phyloP scores from a whole-genome alignment of 768 basidiomycete genomes.

The Mycena vitilis region DNA sequence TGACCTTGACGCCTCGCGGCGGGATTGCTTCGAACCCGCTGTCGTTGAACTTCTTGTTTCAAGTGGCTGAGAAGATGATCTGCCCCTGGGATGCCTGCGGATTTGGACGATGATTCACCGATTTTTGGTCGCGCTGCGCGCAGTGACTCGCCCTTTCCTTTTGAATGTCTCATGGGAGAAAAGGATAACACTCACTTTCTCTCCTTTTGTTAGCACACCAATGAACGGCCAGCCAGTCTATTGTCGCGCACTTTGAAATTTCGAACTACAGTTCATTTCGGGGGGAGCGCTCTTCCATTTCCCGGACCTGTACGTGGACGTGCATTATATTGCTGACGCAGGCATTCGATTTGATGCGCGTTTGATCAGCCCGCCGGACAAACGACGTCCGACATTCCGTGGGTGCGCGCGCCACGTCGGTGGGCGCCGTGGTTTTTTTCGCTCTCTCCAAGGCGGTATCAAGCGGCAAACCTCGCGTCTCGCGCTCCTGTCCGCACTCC shows the following conservation, averaged over 20 bases:
- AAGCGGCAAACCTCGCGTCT: not conserved
- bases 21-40: not conserved
- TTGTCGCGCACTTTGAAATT: not conserved
- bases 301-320: not conserved
- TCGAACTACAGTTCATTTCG: not conserved
- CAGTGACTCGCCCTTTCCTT: too few species aligned
- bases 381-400: constrained; percentile 11
- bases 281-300: not conserved
- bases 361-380: not conserved
- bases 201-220: too few species aligned
- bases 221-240: too few species aligned
- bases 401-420: not conserved
- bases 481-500: not conserved
- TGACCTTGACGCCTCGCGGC: not conserved
- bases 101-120: not conserved
- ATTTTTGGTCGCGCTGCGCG: too few species aligned
- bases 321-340: not conserved
- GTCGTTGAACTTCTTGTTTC: constrained; percentile 1
- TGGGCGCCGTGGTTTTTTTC: not conserved
- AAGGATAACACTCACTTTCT: not conserved
- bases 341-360: not conserved
- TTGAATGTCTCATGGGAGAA: too few species aligned
- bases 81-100: not conserved
- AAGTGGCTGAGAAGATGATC: not conserved
- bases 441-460: not conserved